Conservation (phyloP, 164 flowering plant species). For the Paratinospora sagittata region DNA sequence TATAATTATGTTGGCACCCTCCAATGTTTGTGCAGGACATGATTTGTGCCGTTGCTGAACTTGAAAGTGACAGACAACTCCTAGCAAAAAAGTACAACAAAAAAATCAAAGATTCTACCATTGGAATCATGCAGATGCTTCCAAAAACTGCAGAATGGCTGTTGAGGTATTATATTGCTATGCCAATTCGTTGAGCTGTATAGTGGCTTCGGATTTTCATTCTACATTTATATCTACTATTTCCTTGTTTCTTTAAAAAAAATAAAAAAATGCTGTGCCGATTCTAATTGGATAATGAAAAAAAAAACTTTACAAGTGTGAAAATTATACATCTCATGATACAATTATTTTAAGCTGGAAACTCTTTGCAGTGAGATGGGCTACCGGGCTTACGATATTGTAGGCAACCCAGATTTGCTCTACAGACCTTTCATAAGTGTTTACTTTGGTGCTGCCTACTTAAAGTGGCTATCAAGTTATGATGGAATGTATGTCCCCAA, state of each 20-base stretch:
- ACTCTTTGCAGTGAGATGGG: constrained; percentile 56
- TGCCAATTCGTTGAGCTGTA: no score
- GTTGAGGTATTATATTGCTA: constrained; percentile 34
- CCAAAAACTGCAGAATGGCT: constrained; percentile 68
- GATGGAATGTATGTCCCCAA: constrained; percentile 49
- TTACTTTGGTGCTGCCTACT: constrained; percentile 80
- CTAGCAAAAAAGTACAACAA: constrained; percentile 48
- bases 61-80: constrained; percentile 76
- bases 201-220: no score
- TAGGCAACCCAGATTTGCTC: constrained; percentile 39
- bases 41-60: constrained; percentile 81
- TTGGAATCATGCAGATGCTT: constrained; percentile 74
- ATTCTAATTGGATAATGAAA: neutral
- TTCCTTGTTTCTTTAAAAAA: no score
- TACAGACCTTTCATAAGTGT: constrained; percentile 68
- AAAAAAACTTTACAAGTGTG: neutral
- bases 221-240: no score
- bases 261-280: no score
- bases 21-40: constrained; percentile 48
- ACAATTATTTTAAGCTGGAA: constrained; percentile 1
- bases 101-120: constrained; percentile 52
- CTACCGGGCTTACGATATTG: constrained; percentile 44
- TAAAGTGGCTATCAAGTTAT: constrained; percentile 63
- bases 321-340: neutral
- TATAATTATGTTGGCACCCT: neutral